phyloP scores from a whole-genome alignment of 768 basidiomycete species.

The Phylloporus arenicola region DNA sequence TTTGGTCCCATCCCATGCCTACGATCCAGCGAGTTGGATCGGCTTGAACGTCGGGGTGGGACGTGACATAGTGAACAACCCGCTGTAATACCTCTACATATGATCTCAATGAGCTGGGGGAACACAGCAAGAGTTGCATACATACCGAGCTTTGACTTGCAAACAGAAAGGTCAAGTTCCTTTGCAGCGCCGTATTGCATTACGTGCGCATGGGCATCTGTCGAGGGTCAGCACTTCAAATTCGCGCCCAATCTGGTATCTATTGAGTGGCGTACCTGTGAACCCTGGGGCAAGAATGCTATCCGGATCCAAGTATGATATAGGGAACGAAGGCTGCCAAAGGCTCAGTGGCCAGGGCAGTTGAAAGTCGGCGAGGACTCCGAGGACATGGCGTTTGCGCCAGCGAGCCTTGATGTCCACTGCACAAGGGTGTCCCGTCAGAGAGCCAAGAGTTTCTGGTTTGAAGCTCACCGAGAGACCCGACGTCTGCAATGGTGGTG shows the following conservation, averaged over 20 bases:
- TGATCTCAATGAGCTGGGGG: not conserved
- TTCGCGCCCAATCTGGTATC: not conserved
- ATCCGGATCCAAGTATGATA: conserved; percentile 26
- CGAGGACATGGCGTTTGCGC: conserved; percentile 3
- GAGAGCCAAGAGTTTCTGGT: not conserved
- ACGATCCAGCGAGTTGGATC: conserved; percentile 65
- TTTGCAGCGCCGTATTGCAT: conserved; percentile 64
- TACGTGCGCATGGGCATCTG: conserved; percentile 80
- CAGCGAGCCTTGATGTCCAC: conserved; percentile 25
- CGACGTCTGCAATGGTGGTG: conserved; percentile 43
- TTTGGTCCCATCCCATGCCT: conserved; percentile 95
- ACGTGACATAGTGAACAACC: conserved; percentile 53
- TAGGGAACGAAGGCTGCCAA: conserved; percentile 16
- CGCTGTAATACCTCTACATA: conserved; percentile 55
- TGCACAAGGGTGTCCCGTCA: conserved; percentile 2
- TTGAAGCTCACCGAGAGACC: conserved; percentile 38
- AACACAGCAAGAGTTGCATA: not conserved
- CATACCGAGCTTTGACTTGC: conserved; percentile 55
- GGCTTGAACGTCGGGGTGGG: conserved; percentile 49
- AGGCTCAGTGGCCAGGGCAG: conserved; percentile 22
- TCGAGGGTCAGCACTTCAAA: not conserved
- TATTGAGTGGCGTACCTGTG: conserved; percentile 42
- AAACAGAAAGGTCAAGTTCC: conserved; percentile 57
- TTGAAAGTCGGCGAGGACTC: conserved; percentile 5
- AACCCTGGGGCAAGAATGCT: conserved; percentile 68